Evolutionary conservation across 176 grass and related monocot genomes (phyloP), one percentile per base, ranked within the genome.

Genomic region (Oryza meridionalis): DNA sequence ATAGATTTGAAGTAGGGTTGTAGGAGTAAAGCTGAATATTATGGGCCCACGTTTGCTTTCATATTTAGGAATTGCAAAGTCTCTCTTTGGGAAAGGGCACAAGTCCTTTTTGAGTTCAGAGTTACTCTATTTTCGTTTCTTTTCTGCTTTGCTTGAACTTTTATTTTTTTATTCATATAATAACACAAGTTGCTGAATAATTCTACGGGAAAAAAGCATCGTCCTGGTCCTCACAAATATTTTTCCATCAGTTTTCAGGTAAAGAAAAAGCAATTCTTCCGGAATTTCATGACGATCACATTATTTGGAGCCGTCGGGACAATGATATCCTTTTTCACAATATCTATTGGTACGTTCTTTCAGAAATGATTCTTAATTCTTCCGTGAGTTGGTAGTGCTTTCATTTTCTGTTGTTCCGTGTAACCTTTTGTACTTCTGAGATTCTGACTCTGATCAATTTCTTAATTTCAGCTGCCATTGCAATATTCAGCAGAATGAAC

Each of bases 231-330:
- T 90, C 24, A 85, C 11, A 83, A 6, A 37, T 17, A 67, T 89
- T 79, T 79, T 85, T 42, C 79, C n/a, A 78, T 10, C 87, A 99
- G 97, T 80, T 99, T 99, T 81, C 97, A 99, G 83, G 97, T 99
- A 38, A 99, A 99, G 85, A 99, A 99, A 91, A 99, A 99, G 77
- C 90, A 96, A 24, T 99, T 99, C 83, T 99, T 99, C 78, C 75
- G 93, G 77, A 99, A 99, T 79, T 99, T 99, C 81, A 94, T 99
- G 80, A 99, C 97, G 51, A 99, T 99, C 70, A 90, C 87, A 29
- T 78, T 99, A 69, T 99, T 99, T 79, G 97, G 97, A 49, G 97
- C 91, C 7, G 50, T 99, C 31, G 97, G 97, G 55, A 99, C 97
- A 78, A 77, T 99, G 68, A 99, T 99, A 21, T 99, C 97, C 62